Percentiles rank a stretch among this genome's conserved stretches.
phyloP scores from a whole-genome alignment of 345 rosid genomes.

The Lepidium aucheri region DNA sequence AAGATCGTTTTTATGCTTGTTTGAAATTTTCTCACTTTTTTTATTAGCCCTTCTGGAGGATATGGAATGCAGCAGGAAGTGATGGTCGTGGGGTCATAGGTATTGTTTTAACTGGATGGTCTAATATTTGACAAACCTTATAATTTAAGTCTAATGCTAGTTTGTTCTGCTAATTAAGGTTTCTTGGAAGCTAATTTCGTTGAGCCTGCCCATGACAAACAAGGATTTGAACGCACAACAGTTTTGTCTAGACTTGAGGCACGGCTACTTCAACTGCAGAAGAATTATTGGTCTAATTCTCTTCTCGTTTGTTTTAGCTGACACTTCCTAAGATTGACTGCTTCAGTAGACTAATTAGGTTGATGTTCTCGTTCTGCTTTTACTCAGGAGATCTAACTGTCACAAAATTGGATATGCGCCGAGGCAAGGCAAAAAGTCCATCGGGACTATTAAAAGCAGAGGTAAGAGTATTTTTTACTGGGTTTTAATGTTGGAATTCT shows the following conservation, averaged over 20 bases:
- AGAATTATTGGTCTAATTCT: slow-evolving; percentile 62
- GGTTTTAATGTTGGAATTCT: neutral
- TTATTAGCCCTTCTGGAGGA: slow-evolving; percentile 93
- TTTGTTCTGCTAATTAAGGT: slow-evolving; percentile 38
- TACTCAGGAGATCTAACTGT: slow-evolving; percentile 50
- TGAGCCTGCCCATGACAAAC: slow-evolving; percentile 97
- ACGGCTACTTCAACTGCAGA: slow-evolving; percentile 73
- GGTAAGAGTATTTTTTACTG: slow-evolving; percentile 32
- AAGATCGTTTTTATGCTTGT: neutral
- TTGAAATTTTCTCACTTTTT: neutral
- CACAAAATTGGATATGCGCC: slow-evolving; percentile 77
- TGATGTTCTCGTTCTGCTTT: slow-evolving; percentile 11
- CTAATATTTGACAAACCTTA: neutral
- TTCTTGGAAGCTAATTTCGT: slow-evolving; percentile 92
- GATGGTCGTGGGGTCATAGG: slow-evolving; percentile 97
- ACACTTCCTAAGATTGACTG: neutral
- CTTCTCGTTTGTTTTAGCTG: neutral
- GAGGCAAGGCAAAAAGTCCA: slow-evolving; percentile 36
- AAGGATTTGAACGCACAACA: slow-evolving; percentile 85
- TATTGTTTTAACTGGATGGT: slow-evolving; percentile 16
- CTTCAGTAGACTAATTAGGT: neutral
- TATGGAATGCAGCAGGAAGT: slow-evolving; percentile 95
- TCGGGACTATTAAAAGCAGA: slow-evolving; percentile 24
- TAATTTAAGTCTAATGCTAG: slow-evolving; percentile 16
- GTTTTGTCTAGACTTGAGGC: slow-evolving; percentile 86